Percentiles rank a stretch among this genome's conserved stretches.
Evolutionary conservation across 2,329 filamentous ascomycete genomes (phyloP).

Genomic region (Escovopsis sp.): DNA sequence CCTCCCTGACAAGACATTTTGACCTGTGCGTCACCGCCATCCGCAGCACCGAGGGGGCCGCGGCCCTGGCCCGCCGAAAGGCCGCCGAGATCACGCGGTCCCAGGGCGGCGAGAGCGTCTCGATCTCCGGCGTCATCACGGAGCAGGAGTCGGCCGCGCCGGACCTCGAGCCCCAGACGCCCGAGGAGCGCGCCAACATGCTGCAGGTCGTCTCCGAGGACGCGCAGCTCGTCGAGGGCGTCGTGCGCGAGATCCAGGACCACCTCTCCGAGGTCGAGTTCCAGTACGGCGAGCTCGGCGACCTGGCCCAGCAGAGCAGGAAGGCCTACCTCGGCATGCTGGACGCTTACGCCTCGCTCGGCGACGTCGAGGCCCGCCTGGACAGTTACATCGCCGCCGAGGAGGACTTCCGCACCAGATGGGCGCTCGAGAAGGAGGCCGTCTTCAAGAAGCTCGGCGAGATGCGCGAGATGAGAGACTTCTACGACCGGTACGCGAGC

Average conservation of each 20-base stretch:
- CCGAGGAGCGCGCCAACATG: constrained; percentile 70
- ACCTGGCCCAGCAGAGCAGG: constrained; percentile 39
- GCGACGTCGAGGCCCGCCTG: constrained; percentile 51
- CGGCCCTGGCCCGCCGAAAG: constrained; percentile 51
- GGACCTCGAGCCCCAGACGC: constrained; percentile 53
- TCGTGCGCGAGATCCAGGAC: constrained; percentile 57
- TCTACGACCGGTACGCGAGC: constrained; percentile 75
- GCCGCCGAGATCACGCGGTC: constrained; percentile 48
- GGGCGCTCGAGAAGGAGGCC: constrained; percentile 58
- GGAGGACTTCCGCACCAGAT: constrained; percentile 47
- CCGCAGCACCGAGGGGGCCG: constrained; percentile 73
- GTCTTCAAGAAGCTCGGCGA: constrained; percentile 59
- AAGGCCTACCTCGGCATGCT: constrained; percentile 42
- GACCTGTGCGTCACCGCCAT: constrained; percentile 87
- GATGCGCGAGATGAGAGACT: constrained; percentile 60
- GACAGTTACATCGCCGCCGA: constrained; percentile 50
- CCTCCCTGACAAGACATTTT: constrained; percentile 74
- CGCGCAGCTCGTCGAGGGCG: constrained; percentile 49
- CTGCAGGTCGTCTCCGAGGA: constrained; percentile 65
- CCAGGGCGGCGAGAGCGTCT: constrained; percentile 33
- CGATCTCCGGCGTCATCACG: constrained; percentile 52
- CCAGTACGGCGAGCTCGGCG: constrained; percentile 47
- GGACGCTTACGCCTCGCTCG: constrained; percentile 50
- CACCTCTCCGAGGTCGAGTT: constrained; percentile 64
- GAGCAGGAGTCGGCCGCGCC: constrained; percentile 36